Evolutionary conservation across 768 basidiomycete species (phyloP).

Genomic region (Tylopilus sp.): DNA sequence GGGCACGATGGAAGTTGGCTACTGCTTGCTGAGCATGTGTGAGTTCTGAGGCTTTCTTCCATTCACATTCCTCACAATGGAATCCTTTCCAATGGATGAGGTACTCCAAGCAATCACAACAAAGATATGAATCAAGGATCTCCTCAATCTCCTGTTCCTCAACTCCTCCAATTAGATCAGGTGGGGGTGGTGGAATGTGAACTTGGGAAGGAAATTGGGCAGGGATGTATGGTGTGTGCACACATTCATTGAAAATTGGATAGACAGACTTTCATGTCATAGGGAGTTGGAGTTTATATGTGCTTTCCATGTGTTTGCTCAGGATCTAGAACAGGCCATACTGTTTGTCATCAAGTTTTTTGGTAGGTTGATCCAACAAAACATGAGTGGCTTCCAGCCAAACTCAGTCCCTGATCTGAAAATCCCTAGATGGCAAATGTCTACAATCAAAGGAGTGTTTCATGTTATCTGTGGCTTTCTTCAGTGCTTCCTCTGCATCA

Average conservation of each 20-base stretch:
- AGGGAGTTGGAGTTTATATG: conserved; percentile 17
- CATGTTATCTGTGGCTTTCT: too few species aligned
- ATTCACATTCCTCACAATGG: background rate
- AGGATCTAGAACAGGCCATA: conserved; percentile 22
- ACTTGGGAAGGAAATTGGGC: background rate
- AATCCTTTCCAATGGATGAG: conserved; percentile 28
- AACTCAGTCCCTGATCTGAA: too few species aligned
- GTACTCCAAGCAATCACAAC: conserved; percentile 22
- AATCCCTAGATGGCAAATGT: too few species aligned
- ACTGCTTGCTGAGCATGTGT: conserved; percentile 2
- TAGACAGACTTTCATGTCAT: conserved; percentile 23
- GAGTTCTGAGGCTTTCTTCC: conserved; percentile 18
- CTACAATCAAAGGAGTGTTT: too few species aligned
- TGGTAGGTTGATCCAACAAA: too few species aligned
- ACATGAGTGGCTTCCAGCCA: too few species aligned
- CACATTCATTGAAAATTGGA: conserved; percentile 4
- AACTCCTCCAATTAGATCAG: background rate
- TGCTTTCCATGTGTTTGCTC: conserved; percentile 15
- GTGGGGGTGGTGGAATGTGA: background rate
- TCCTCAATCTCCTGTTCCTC: conserved; percentile 10
- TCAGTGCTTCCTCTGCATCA: too few species aligned
- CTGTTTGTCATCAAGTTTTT: conserved; percentile 1
- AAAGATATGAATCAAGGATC: too few species aligned
- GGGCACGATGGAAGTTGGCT: conserved; percentile 6
- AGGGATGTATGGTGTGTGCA: background rate